phyloP scores from a whole-genome alignment of 2,329 filamentous ascomycete genomes.

The Neocatenulostroma microsporum region DNA sequence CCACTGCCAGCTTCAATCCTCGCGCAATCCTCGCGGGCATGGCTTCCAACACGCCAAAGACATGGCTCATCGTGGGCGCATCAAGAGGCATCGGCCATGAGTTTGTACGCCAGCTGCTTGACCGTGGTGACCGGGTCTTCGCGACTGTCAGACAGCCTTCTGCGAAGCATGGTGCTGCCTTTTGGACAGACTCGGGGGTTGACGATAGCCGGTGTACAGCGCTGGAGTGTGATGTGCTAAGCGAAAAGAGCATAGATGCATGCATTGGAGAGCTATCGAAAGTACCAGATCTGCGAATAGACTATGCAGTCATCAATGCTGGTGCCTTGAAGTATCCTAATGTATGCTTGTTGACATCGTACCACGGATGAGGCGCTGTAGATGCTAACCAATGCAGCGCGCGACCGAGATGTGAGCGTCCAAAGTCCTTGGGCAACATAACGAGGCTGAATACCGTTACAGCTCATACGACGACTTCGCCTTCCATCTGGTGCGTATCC shows the following conservation, averaged over 20 bases:
- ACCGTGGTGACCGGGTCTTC: slow-evolving; percentile 42
- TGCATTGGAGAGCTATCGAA: slow-evolving; percentile 31
- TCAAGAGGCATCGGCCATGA: slow-evolving; percentile 46
- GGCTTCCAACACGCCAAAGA: no score
- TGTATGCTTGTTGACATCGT: slow-evolving; percentile 37
- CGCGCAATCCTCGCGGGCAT: no score
- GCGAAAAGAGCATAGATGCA: slow-evolving; percentile 45
- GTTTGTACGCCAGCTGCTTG: slow-evolving; percentile 45
- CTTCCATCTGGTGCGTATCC: slow-evolving; percentile 48
- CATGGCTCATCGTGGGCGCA: slow-evolving; percentile 42
- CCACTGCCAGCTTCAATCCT: no score
- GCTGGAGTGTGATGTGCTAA: slow-evolving; percentile 44
- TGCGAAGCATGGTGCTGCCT: slow-evolving; percentile 18
- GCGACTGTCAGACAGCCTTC: slow-evolving; percentile 42
- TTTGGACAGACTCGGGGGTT: slow-evolving; percentile 9
- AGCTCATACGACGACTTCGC: slow-evolving; percentile 49
- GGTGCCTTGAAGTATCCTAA: slow-evolving; percentile 51
- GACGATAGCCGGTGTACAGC: slow-evolving; percentile 7
- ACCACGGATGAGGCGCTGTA: neutral
- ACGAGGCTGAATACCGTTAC: neutral
- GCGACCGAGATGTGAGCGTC: slow-evolving; percentile 42
- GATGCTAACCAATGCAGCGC: slow-evolving; percentile 31
- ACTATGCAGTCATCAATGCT: slow-evolving; percentile 51
- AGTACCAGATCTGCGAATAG: slow-evolving; percentile 39
- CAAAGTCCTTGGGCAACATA: neutral